phyloP scores from a whole-genome alignment of 2,329 filamentous ascomycete genomes.

The Fusarium stilboides region DNA sequence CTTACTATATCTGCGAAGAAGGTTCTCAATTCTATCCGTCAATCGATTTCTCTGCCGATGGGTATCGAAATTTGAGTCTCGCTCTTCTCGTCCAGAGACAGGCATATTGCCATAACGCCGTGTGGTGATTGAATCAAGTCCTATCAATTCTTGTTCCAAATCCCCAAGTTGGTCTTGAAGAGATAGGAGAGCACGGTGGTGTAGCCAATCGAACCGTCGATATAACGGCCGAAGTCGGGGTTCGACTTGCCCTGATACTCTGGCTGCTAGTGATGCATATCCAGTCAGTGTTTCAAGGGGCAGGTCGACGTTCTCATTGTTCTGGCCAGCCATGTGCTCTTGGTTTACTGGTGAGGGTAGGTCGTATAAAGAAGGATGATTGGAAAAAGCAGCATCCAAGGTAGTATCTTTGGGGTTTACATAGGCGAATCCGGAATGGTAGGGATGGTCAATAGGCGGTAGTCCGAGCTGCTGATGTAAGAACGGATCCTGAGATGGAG shows the following conservation, averaged over 20 bases:
- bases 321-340: slow-evolving; percentile 28
- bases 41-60: slow-evolving; percentile 13
- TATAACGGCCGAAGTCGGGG: slow-evolving; percentile 75
- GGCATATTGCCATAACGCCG: slow-evolving; percentile 53
- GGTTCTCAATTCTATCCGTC: slow-evolving; percentile 12
- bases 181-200: slow-evolving; percentile 85
- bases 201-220: slow-evolving; percentile 84
- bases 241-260: slow-evolving; percentile 56
- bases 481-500: slow-evolving; percentile 27
- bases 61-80: not conserved
- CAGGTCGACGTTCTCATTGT: slow-evolving; percentile 53
- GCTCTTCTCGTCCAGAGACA: slow-evolving; percentile 35
- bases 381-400: slow-evolving; percentile 5
- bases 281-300: slow-evolving; percentile 64
- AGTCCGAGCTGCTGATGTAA: slow-evolving; percentile 19
- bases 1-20: slow-evolving; percentile 35
- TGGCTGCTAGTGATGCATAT: slow-evolving; percentile 74
- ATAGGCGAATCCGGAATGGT: slow-evolving; percentile 25
- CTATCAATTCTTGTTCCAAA: slow-evolving; percentile 82
- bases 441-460: slow-evolving; percentile 13
- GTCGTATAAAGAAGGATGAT: slow-evolving; percentile 17
- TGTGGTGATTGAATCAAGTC: slow-evolving; percentile 74
- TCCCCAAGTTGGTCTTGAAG: slow-evolving; percentile 88
- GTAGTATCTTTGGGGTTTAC: slow-evolving; percentile 10
- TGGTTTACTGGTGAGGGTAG: slow-evolving; percentile 14